Evolutionary conservation across 2,329 filamentous ascomycete genomes (phyloP), one percentile per base, ranked within the genome.

Genomic region (Zymoseptoria crescenta): DNA sequence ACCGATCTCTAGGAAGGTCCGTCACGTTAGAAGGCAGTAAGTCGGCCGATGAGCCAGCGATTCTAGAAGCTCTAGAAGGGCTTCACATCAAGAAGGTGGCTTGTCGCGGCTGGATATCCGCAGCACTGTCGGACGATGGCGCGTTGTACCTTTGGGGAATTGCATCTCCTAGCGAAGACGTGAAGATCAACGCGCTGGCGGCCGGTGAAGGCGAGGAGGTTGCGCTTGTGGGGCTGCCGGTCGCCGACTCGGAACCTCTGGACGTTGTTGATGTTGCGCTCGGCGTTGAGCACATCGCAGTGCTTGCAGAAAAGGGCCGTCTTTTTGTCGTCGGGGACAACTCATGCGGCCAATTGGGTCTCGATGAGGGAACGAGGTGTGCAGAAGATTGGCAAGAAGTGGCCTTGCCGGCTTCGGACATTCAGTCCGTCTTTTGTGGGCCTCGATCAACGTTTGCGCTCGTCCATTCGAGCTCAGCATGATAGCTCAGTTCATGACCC

Each of bases 121-220:
- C 81, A 2, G 84, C 84, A 0, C 65, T 88, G 50, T 87, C 83
- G 0, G 73, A 77, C 9, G 81, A 80, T 2, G 76, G 80, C 30
- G 81, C 83, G 59, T 69, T 87, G 1, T 88, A 88, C 66, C 68
- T 81, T 24, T 88, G 85, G 85, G 85, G 86, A 6, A 58, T 62
- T 24, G 57, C 62, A 7, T 65, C 57, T 24, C 69, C 69, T 8
- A 69, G 67, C 1, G 56, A 53, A 8, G 62, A 69, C 16, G 49
- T 62, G 8, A 49, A 50, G 2, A 65, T 72, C 8, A 35, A 56
- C 20, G 64, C 59, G 45, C 58, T 72, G n/a, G 29, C 51, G 3
- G 67, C 62, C n/a, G 55, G 58, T 2, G 62, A 59, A 13, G 54
- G 64, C 2, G 68, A 61, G 2, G 66, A 71, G 49, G 65, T 72